phyloP scores from a whole-genome alignment of 106 monocot genomes.

The Phalaenopsis aphrodite region DNA sequence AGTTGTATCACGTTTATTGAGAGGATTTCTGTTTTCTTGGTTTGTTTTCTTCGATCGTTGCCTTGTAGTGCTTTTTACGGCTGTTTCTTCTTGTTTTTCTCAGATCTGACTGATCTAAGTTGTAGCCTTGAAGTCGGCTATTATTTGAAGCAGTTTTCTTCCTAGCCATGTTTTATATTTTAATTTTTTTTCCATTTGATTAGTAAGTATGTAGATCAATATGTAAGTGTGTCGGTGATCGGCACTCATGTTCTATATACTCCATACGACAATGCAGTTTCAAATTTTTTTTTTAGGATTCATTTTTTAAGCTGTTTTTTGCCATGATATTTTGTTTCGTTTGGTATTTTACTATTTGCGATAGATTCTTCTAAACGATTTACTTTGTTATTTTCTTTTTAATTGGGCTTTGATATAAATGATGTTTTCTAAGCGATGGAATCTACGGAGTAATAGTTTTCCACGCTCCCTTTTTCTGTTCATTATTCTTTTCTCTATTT shows the following conservation, averaged over 20 bases:
- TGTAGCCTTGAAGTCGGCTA: neutral
- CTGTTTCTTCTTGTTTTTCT: neutral
- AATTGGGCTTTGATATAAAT: too few relatives aligned
- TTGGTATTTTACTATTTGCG: too few relatives aligned
- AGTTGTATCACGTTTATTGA: neutral
- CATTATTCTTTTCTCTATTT: too few relatives aligned
- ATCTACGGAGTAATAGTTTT: too few relatives aligned
- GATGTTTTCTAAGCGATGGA: too few relatives aligned
- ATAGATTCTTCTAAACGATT: too few relatives aligned
- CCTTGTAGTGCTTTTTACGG: neutral
- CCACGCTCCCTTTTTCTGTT: too few relatives aligned
- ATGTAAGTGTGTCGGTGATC: neutral
- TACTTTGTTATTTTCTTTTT: too few relatives aligned
- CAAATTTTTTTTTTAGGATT: neutral
- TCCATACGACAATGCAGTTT: neutral
- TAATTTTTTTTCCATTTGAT: too few relatives aligned
- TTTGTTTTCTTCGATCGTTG: neutral
- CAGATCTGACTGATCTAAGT: neutral
- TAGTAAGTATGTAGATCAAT: too few relatives aligned
- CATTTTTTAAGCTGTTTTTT: neutral
- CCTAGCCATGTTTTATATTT: neutral
- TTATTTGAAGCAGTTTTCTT: neutral
- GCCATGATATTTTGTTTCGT: too few relatives aligned
- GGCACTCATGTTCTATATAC: neutral
- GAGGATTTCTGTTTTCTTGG: neutral